A percentile compares a stretch with the other conserved stretches of the same genome.
phyloP scores from a whole-genome alignment of 768 basidiomycete species.

The Lentinula sp. region DNA sequence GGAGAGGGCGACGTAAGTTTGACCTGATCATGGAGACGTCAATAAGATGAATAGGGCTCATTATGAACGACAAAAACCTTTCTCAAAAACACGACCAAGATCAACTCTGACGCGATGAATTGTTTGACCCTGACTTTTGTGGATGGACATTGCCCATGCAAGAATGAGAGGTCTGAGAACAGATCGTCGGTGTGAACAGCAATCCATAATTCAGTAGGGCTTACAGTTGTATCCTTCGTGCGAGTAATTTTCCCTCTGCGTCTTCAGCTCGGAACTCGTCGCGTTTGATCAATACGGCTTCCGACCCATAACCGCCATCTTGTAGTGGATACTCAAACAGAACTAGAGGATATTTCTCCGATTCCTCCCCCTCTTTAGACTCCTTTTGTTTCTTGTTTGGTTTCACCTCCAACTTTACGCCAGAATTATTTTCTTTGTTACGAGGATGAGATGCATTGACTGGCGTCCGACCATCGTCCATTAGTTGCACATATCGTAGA shows the following conservation, averaged over 20 bases:
- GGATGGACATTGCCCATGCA: constrained; percentile 81
- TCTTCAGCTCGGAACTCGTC: constrained; percentile 52
- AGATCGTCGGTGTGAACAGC: neutral
- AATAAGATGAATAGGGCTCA: neutral
- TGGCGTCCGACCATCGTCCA: constrained; percentile 4
- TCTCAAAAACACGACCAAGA: constrained; percentile 70
- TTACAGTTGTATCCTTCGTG: constrained; percentile 46
- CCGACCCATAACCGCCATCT: constrained; percentile 15
- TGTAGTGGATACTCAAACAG: constrained; percentile 8
- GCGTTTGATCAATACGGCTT: constrained; percentile 40
- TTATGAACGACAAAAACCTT: constrained; percentile 26
- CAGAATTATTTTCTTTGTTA: constrained; percentile 1
- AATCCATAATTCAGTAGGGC: neutral
- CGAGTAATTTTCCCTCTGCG: constrained; percentile 41
- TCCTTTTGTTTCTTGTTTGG: constrained; percentile 37
- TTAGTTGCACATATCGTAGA: constrained; percentile 4
- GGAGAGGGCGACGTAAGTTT: constrained; percentile 45
- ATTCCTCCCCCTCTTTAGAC: neutral
- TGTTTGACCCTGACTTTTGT: constrained; percentile 82
- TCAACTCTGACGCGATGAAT: constrained; percentile 76
- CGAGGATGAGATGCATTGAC: neutral
- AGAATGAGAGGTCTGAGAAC: constrained; percentile 51
- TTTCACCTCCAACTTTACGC: constrained; percentile 34
- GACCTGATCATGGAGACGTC: constrained; percentile 21
- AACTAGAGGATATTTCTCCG: constrained; percentile 6